Base-by-base conservation (phyloP, 306 rosid genomes). In the Oxytropis ochrocephala region DNA sequence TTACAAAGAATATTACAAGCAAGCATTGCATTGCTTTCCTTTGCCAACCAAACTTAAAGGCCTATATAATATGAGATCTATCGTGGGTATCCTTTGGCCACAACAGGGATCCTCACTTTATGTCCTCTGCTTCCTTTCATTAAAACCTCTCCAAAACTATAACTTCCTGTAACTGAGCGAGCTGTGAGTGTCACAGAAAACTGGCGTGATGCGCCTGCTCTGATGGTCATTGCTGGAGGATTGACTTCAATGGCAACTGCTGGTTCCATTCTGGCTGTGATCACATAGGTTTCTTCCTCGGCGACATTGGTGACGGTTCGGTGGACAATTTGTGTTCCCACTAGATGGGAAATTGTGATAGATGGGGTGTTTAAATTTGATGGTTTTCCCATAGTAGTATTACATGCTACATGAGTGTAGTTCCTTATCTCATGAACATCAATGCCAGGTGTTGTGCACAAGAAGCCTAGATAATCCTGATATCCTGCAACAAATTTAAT, bases 41-140 rank as follows among this genome's bases (percentile, higher is more conserved):
- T 63, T 74, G 73, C 29, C 67, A 41, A 74, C 52, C 81, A 82
- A 75, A 69, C 79, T 7, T 5, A 35, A 35, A 24, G 29, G 29
- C 29, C 29, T 24, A 24, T 24, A 24, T 24, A 24, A 24, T 24
- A 35, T 7, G 8, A 48, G 82, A 66, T 47, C 81, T 87, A 95
- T 70, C 91, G 80, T 57, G 62, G 79, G 82, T 67, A 91, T 71
- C 95, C 97, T 86, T 83, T 95, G 35, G 92, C 97, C 61, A 86
- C 78, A 43, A 95, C 99, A 13, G 97, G 92, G 64, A 95, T 86
- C 82, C 99, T 95, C 70, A 95, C 95, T 86, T 89, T 85, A 88
- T 95, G 99, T 17, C 97, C 97, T 76, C 95, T 69, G 84, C 85
- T 95, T 8, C 99, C 99, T 80, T 95, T 89, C 91, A 95, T 59